Percentiles rank a stretch among this genome's conserved stretches.
Evolutionary conservation across 2,329 filamentous ascomycete genomes (phyloP).

Genomic region (Alternaria brassicae): DNA sequence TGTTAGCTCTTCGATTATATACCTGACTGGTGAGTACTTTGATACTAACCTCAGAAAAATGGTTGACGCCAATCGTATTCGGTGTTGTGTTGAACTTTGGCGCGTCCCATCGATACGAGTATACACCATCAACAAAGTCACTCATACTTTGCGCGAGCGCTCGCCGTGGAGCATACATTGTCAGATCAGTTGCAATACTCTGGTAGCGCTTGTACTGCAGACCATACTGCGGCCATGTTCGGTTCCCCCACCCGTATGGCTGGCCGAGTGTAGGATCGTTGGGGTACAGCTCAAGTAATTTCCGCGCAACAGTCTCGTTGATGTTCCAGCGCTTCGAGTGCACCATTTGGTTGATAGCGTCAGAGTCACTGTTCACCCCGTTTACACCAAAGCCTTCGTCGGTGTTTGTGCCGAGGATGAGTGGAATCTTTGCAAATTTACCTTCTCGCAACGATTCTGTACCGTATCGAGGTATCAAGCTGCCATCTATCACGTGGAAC

Average conservation of each 20-base stretch:
- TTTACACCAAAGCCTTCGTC: constrained; percentile 69
- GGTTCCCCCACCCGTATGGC: constrained; percentile 49
- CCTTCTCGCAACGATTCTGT: constrained; percentile 53
- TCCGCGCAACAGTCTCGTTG: constrained; percentile 26
- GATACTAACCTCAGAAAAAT: constrained; percentile 36
- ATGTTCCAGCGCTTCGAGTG: constrained; percentile 44
- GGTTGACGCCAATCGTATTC: constrained; percentile 35
- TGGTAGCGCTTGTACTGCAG: constrained; percentile 39
- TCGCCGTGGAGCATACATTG: constrained; percentile 39
- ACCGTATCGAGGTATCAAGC: constrained; percentile 33
- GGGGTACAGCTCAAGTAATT: constrained; percentile 38
- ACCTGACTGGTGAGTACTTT: fast-evolving
- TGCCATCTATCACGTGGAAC: constrained; percentile 42
- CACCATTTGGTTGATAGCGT: constrained; percentile 38
- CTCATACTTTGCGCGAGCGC: constrained; percentile 36
- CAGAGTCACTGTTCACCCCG: constrained; percentile 54
- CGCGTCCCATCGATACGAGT: constrained; percentile 43
- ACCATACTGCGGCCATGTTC: constrained; percentile 40
- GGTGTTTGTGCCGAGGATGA: constrained; percentile 68
- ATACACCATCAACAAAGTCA: constrained; percentile 28
- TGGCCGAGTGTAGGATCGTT: constrained; percentile 55
- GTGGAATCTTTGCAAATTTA: constrained; percentile 67
- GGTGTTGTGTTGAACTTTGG: constrained; percentile 42
- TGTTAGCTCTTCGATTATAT: neutral
- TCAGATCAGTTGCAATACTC: constrained; percentile 39